Evolutionary conservation across 148 eudicot species (phyloP).

Genomic region (Rhododendron vialii): DNA sequence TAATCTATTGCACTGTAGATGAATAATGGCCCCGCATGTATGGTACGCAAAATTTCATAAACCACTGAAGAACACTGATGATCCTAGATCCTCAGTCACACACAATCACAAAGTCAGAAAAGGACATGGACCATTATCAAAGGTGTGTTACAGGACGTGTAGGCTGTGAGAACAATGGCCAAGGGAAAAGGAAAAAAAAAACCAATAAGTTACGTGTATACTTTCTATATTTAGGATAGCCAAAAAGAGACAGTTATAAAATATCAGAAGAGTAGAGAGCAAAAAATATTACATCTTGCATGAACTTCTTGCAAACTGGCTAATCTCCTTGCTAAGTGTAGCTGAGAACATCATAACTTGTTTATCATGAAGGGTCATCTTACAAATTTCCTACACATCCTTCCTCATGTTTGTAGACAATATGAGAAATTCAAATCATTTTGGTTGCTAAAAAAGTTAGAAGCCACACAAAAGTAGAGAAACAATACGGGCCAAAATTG

Average conservation of each 20-base stretch:
- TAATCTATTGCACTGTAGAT: too few relatives aligned
- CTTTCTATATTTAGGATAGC: background rate
- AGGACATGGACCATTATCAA: background rate
- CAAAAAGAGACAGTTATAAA: background rate
- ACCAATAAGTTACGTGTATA: too few relatives aligned
- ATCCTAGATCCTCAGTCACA: background rate
- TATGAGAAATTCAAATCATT: background rate
- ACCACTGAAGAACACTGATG: background rate
- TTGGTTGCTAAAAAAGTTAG: background rate
- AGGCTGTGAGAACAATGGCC: too few relatives aligned
- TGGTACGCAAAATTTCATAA: background rate
- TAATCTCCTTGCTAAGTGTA: slow-evolving; percentile 42
- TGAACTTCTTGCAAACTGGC: slow-evolving; percentile 49
- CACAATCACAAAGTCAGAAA: background rate
- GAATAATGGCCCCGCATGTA: too few relatives aligned
- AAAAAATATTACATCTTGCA: slow-evolving; percentile 35
- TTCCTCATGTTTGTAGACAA: slow-evolving; percentile 32
- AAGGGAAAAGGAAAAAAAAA: background rate
- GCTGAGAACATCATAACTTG: slow-evolving; percentile 51
- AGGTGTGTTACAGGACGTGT: background rate
- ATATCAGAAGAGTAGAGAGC: background rate
- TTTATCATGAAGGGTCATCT: slow-evolving; percentile 44
- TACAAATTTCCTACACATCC: slow-evolving; percentile 39
- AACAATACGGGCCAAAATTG: background rate
- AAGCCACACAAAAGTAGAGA: background rate